phyloP scores from a whole-genome alignment of 257 asterid genomes.

The Solanum chaucha region DNA sequence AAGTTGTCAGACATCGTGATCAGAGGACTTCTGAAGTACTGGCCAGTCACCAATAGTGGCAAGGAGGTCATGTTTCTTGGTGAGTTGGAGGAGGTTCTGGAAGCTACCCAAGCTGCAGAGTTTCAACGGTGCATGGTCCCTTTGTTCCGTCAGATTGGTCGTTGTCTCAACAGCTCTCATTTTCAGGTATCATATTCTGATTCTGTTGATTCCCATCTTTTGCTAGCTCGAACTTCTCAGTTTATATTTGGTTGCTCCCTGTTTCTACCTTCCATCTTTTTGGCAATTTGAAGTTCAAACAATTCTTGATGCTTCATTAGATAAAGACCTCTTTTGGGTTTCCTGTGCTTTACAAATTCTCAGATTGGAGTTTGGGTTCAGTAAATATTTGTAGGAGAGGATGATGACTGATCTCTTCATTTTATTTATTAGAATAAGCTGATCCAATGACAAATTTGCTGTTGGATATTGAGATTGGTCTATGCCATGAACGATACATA shows the following conservation, averaged over 20 bases:
- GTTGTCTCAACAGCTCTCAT: conserved; percentile 30
- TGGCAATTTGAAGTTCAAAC: background rate
- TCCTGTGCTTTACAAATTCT: background rate
- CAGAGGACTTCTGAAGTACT: conserved; percentile 32
- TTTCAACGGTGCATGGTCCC: conserved; percentile 32
- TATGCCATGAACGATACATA: background rate
- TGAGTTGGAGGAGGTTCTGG: conserved; percentile 38
- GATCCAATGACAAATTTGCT: background rate
- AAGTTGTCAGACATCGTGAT: conserved; percentile 27
- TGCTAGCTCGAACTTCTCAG: background rate
- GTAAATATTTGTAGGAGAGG: background rate
- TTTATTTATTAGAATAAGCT: background rate
- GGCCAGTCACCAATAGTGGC: conserved; percentile 33
- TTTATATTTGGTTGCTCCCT: background rate
- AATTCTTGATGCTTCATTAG: background rate
- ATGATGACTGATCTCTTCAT: background rate
- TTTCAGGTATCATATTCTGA: conserved; percentile 21
- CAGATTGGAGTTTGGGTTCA: background rate
- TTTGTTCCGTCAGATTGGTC: conserved; percentile 27
- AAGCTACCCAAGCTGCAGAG: conserved; percentile 27
- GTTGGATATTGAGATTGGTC: background rate
- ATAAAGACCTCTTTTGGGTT: background rate
- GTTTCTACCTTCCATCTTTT: background rate
- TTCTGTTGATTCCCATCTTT: background rate
- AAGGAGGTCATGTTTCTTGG: conserved; percentile 36